Evolutionary conservation across 257 asterid genomes (phyloP).

Genomic region (Rauvolfia tetraphylla): DNA sequence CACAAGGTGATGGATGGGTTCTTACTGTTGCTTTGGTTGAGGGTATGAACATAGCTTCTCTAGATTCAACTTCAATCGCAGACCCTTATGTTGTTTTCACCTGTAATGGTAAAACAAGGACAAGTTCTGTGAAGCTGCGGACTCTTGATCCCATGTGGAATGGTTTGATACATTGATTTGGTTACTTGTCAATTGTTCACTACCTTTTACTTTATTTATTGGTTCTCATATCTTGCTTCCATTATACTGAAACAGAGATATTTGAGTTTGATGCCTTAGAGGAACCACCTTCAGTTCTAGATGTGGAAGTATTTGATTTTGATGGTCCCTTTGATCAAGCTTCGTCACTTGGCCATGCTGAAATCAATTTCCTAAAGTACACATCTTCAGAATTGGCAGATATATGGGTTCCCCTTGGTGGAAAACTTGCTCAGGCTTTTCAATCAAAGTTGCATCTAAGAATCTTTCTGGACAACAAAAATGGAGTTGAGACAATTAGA

Average conservation of each 20-base stretch:
- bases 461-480: constrained; percentile 77
- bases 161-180: constrained; percentile 36
- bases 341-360: constrained; percentile 75
- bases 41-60: constrained; percentile 55
- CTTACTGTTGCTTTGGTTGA: constrained; percentile 81
- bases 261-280: constrained; percentile 90
- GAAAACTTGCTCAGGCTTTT: constrained; percentile 70
- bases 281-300: constrained; percentile 91
- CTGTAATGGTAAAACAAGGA: constrained; percentile 86
- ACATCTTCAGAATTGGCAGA: constrained; percentile 79
- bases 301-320: constrained; percentile 78
- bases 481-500: constrained; percentile 83
- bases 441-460: constrained; percentile 82
- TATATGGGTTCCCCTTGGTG: constrained; percentile 84
- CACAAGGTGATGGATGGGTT: constrained; percentile 94
- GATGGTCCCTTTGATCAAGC: constrained; percentile 85
- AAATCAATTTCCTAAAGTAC: constrained; percentile 84
- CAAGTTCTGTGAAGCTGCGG: constrained; percentile 94
- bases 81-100: constrained; percentile 89
- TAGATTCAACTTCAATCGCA: constrained; percentile 41
- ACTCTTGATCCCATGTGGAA: constrained; percentile 82
- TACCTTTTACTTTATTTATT: constrained; percentile 1
- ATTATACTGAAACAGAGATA: constrained; percentile 51
- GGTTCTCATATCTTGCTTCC: constrained; percentile 10
- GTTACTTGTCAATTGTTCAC: not conserved